phyloP scores from a whole-genome alignment of 2,329 filamentous ascomycete species.

The Fusarium oligoseptatum region DNA sequence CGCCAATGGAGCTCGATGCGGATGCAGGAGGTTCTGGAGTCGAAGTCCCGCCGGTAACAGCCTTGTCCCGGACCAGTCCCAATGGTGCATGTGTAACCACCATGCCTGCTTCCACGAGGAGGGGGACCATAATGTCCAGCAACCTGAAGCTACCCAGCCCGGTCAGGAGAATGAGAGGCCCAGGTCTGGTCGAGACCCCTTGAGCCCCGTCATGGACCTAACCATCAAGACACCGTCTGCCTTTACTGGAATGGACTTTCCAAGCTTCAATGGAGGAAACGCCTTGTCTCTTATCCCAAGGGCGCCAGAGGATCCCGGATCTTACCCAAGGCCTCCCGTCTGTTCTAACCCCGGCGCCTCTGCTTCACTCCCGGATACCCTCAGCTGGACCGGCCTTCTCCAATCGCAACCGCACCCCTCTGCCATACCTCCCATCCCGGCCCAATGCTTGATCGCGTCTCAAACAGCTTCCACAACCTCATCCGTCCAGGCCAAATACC shows the following conservation, averaged over 20 bases:
- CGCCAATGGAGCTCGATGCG: conserved; percentile 66
- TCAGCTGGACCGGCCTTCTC: conserved; percentile 62
- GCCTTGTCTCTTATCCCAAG: conserved; percentile 54
- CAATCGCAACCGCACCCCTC: conserved; percentile 55
- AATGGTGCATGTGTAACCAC: conserved; percentile 73
- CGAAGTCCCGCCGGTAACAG: conserved; percentile 53
- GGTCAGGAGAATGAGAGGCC: conserved; percentile 68
- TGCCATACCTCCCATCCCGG: conserved; percentile 61
- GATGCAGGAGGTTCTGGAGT: conserved; percentile 73
- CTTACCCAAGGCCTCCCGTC: conserved; percentile 25
- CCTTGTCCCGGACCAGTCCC: conserved; percentile 57
- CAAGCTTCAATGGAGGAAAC: conserved; percentile 50
- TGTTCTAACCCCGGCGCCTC: conserved; percentile 43
- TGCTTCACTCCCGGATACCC: conserved; percentile 65
- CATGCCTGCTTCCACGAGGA: conserved; percentile 74
- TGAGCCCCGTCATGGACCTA: conserved; percentile 67
- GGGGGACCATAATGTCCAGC: conserved; percentile 43
- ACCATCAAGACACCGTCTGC: conserved; percentile 56
- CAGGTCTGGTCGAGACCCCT: conserved; percentile 61
- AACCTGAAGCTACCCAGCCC: conserved; percentile 44
- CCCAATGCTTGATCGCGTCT: conserved; percentile 65
- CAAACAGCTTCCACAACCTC: conserved; percentile 67
- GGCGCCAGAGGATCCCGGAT: conserved; percentile 43
- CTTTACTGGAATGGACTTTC: conserved; percentile 58
- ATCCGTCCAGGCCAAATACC: conserved; percentile 63